These are phyloP conservation scores for Bimuria novae-zelandiae DNA, from an alignment of 2,329 filamentous ascomycete species.

Conservation along the genomic window DNA sequence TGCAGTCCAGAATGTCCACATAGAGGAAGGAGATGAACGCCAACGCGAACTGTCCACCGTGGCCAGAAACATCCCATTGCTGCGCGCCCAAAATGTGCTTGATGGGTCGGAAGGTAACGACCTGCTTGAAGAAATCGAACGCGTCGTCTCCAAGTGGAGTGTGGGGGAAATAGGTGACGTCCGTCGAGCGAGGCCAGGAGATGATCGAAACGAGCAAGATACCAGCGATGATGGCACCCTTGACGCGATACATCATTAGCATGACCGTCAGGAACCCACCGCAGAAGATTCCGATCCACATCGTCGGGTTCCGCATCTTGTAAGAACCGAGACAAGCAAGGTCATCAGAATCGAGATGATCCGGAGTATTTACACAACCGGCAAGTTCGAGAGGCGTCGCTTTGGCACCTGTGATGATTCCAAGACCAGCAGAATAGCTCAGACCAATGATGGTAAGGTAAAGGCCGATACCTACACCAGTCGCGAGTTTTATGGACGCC, in stretches of 20 bases:
- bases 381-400: slow-evolving; percentile 75
- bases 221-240: slow-evolving; percentile 82
- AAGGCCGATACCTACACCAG: slow-evolving; percentile 82
- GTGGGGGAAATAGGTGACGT: slow-evolving; percentile 81
- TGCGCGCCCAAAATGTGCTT: slow-evolving; percentile 70
- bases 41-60: slow-evolving; percentile 77
- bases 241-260: slow-evolving; percentile 83
- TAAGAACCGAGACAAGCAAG: slow-evolving; percentile 62
- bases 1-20: slow-evolving; percentile 86
- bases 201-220: slow-evolving; percentile 85
- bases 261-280: slow-evolving; percentile 80
- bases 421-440: slow-evolving; percentile 82
- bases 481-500: slow-evolving; percentile 82
- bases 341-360: slow-evolving; percentile 51
- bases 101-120: slow-evolving; percentile 84
- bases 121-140: slow-evolving; percentile 87
- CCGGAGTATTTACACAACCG: slow-evolving; percentile 63
- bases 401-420: slow-evolving; percentile 70
- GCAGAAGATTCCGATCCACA: slow-evolving; percentile 90
- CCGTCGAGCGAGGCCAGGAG: slow-evolving; percentile 79
- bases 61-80: slow-evolving; percentile 70
- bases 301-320: slow-evolving; percentile 81
- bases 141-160: slow-evolving; percentile 67
- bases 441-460: slow-evolving; percentile 78
- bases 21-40: slow-evolving; percentile 89